These are phyloP conservation scores for Fusarium concolor DNA, from an alignment of 2,329 filamentous ascomycete species.

Conservation along the genomic window DNA sequence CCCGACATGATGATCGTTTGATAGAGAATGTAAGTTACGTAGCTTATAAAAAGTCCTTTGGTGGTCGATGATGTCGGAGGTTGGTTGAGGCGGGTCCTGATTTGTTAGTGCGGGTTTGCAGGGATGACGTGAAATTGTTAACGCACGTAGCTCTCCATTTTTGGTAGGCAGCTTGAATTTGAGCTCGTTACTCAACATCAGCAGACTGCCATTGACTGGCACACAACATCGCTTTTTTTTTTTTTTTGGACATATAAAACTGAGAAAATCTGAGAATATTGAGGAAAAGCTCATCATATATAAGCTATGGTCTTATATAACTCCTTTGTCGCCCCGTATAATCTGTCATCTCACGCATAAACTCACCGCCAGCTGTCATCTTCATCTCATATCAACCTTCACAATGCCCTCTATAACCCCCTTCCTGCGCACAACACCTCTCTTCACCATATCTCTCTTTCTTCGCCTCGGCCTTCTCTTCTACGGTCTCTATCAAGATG, in stretches of 20 bases:
- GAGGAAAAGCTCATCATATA: not conserved
- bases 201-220: conserved; percentile 24
- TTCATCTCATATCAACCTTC: conserved; percentile 27
- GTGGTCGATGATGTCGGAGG: conserved; percentile 37
- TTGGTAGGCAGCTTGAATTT: conserved; percentile 28
- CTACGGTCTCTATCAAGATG: conserved; percentile 94
- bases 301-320: conserved; percentile 30
- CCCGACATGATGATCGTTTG: conserved; percentile 22
- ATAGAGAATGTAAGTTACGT: not conserved
- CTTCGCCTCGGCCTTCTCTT: conserved; percentile 81
- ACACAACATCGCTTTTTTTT: conserved; percentile 10
- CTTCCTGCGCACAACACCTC: conserved; percentile 54
- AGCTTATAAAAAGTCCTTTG: not conserved
- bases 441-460: conserved; percentile 68
- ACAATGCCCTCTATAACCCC: conserved; percentile 41
- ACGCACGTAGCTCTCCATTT: conserved; percentile 27
- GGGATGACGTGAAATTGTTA: conserved; percentile 40
- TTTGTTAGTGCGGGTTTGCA: conserved; percentile 39
- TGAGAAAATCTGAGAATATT: not conserved
- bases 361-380: conserved; percentile 45
- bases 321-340: not conserved
- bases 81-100: conserved; percentile 36
- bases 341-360: conserved; percentile 14
- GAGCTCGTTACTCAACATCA: conserved; percentile 18
- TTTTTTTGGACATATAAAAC: not conserved